Evolutionary conservation across 108 stramenopile genomes (phyloP), one percentile per base, ranked within the genome.

Genomic region (Thalassiosira profunda): DNA sequence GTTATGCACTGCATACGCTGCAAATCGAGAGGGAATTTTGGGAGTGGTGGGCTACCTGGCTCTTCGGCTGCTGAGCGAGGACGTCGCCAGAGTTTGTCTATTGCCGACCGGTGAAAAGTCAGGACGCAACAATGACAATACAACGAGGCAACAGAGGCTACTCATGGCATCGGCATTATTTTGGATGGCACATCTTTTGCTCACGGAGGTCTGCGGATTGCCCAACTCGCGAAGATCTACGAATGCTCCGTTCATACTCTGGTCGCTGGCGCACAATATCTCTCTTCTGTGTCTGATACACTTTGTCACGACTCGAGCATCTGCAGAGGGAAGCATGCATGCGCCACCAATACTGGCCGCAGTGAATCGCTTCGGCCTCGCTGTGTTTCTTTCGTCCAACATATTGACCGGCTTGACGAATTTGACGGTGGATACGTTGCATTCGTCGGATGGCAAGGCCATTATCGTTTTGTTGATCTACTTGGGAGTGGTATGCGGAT

Each of bases 1-100:
- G 11, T 34, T 79, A 20, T 92, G 91, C 55, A 26, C 79, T 51
- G 46, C 88, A 6, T 81, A 89, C 61, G 77, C 75, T 41, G 89
- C 89, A 53, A 97, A 97, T 70, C 86, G 94, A 54, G 96, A 97
- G 70, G 96, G 96, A 4, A 83, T 97, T 15, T 60, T 94, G 20
- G 92, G 96, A 24, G 63, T 84, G 37, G 24, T 91, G 20, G 96
- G 94, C 17, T 95, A 95, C 63, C 28, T 82, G 42, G 57, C 74
- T 54, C 38, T 97, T 14, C 82, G 85, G 62, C 73, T 85, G 31
- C 12, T 82, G 5, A 80, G 86, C 37, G 91, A 93, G 63, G 82
- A 59, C 17, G 56, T 92, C 63, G 90, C 79, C 4, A 49, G 61
- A 14, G 35, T 56, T 25, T 92, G 74, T 46, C 31, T 95, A 17